Percentiles rank a stretch among this genome's conserved stretches.
Evolutionary conservation across 495 filamentous ascomycete genomes (phyloP).

Genomic region (Lepidopterella palustris): DNA sequence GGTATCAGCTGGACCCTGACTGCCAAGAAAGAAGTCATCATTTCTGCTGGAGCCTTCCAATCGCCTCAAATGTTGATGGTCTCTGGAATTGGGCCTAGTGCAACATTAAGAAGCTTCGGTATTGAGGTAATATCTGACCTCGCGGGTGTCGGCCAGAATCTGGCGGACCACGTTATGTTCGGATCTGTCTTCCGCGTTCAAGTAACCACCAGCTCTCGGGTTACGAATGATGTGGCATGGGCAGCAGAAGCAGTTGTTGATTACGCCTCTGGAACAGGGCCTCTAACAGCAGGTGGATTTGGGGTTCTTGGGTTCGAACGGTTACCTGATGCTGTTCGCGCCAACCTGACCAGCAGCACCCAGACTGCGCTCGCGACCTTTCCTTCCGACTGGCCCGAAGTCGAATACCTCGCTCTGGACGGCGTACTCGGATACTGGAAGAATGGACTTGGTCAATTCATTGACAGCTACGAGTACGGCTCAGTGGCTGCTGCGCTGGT

Average conservation of each 20-base stretch:
- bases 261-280: constrained; percentile 30
- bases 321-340: constrained; percentile 29
- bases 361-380: constrained; percentile 4
- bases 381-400: constrained; percentile 24
- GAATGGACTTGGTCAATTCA: background rate
- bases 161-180: constrained; percentile 41
- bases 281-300: constrained; percentile 15
- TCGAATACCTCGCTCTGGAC: constrained; percentile 12
- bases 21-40: constrained; percentile 35
- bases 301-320: constrained; percentile 50
- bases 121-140: constrained; percentile 39
- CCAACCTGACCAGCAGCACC: constrained; percentile 3
- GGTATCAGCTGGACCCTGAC: constrained; percentile 36
- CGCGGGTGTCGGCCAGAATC: constrained; percentile 48
- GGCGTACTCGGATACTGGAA: background rate
- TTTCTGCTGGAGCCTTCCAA: constrained; percentile 34
- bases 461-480: constrained; percentile 9
- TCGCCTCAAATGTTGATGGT: constrained; percentile 35
- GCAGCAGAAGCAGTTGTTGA: constrained; percentile 22
- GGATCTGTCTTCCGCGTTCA: constrained; percentile 10
- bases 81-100: constrained; percentile 29
- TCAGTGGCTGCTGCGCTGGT: constrained; percentile 10
- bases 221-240: constrained; percentile 17
- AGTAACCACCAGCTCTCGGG: constrained; percentile 20
- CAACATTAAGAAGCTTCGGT: constrained; percentile 16